Conservation (phyloP, 1,139 yeast genomes). For the Arxiozyma bovina region DNA sequence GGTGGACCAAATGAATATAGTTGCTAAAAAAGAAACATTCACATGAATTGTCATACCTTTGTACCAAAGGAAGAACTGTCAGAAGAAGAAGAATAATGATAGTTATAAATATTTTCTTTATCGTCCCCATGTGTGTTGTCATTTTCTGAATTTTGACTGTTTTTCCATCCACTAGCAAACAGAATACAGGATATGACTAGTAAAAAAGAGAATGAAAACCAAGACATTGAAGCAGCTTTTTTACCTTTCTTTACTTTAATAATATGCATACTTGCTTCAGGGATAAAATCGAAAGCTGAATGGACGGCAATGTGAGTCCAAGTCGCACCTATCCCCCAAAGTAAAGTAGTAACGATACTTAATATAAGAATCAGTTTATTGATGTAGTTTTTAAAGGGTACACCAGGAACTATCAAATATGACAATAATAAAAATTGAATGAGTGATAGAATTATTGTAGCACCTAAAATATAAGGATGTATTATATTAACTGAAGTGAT, state of each 20-base stretch:
- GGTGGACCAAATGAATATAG: not conserved
- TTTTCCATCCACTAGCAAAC: conserved; percentile 28
- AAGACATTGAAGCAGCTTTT: conserved; percentile 51
- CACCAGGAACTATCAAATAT: conserved; percentile 41
- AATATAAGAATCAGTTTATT: conserved; percentile 34
- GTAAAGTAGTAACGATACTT: conserved; percentile 35
- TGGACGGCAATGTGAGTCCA: conserved; percentile 54
- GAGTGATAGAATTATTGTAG: conserved; percentile 40
- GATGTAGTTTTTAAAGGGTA: conserved; percentile 37
- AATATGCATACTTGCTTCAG: conserved; percentile 45
- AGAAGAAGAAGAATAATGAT: conserved; percentile 10
- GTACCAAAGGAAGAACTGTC: conserved; percentile 15
- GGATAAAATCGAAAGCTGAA: conserved; percentile 39
- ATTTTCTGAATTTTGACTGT: conserved; percentile 23
- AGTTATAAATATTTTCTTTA: conserved; percentile 5
- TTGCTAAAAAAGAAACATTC: not conserved
- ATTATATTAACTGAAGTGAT: conserved; percentile 34
- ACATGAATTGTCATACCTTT: conserved; percentile 3
- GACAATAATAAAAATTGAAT: conserved; percentile 36
- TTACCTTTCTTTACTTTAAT: conserved; percentile 41
- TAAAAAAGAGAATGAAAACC: conserved; percentile 51
- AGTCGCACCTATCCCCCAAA: conserved; percentile 68
- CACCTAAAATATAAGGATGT: conserved; percentile 48
- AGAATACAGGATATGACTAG: conserved; percentile 30
- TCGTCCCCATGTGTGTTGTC: conserved; percentile 13